phyloP scores from a whole-genome alignment of 495 filamentous ascomycete genomes.

The Bryoglossum gracile region DNA sequence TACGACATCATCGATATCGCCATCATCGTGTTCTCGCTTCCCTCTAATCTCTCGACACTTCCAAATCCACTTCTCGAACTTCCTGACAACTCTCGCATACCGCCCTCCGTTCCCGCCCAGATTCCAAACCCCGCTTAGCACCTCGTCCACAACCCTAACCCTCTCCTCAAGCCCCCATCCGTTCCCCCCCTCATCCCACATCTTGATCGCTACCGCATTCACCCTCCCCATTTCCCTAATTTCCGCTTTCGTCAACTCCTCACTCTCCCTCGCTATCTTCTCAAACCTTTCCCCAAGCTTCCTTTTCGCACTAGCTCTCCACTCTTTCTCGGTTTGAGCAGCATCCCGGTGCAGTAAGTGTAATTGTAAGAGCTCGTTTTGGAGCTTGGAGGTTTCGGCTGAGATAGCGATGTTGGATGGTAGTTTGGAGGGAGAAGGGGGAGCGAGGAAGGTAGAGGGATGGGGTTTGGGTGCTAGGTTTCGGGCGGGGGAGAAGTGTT shows the following conservation, averaged over 20 bases:
- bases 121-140: constrained; percentile 42
- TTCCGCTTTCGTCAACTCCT: constrained; percentile 29
- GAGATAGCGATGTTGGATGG: constrained; percentile 47
- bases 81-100: constrained; percentile 38
- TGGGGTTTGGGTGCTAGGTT: constrained; percentile 46
- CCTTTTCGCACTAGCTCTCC: constrained; percentile 40
- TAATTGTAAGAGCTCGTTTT: constrained; percentile 67
- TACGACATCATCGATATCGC: constrained; percentile 23
- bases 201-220: constrained; percentile 32
- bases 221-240: constrained; percentile 27
- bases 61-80: constrained; percentile 46
- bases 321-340: constrained; percentile 27
- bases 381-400: constrained; percentile 54
- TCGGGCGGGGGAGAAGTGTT: constrained; percentile 63
- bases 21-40: constrained; percentile 25
- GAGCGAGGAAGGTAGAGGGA: constrained; percentile 44
- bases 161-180: constrained; percentile 38
- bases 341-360: constrained; percentile 56
- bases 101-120: constrained; percentile 42
- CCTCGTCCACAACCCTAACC: constrained; percentile 43
- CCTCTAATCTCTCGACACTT: constrained; percentile 34
- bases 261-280: constrained; percentile 28
- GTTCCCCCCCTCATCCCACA: constrained; percentile 27
- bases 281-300: constrained; percentile 36
- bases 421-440: constrained; percentile 43